These are phyloP conservation scores for Colletotrichum sp. DNA, from an alignment of 2,329 filamentous ascomycete species.

Conservation along the genomic window DNA sequence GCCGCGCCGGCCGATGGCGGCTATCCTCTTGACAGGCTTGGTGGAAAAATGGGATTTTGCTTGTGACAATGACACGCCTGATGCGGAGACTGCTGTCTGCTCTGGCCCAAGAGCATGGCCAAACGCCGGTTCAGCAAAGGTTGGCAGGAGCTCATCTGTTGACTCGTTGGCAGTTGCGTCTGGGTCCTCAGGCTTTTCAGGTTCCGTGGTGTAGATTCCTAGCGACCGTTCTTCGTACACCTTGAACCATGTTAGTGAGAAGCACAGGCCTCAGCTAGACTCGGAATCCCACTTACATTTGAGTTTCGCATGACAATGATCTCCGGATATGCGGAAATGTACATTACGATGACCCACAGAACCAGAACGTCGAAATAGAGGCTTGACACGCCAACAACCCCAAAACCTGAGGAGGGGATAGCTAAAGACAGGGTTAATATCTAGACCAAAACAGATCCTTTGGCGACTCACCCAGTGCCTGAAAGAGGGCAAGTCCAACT, in stretches of 20 bases:
- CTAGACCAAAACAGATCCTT: not conserved
- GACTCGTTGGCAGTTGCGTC: slow-evolving; percentile 30
- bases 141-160: slow-evolving; percentile 25
- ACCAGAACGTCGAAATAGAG: slow-evolving; percentile 63
- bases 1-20: slow-evolving; percentile 26
- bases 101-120: not conserved
- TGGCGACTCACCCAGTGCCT: slow-evolving; percentile 54
- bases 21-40: slow-evolving; percentile 38
- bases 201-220: slow-evolving; percentile 58
- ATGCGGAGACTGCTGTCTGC: not conserved
- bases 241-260: slow-evolving; percentile 40
- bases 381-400: slow-evolving; percentile 64
- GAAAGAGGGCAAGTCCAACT: slow-evolving; percentile 69
- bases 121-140: not conserved
- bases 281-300: not conserved
- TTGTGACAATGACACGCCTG: slow-evolving; percentile 22
- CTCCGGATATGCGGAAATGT: slow-evolving; percentile 67
- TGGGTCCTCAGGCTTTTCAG: slow-evolving; percentile 25
- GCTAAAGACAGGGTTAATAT: slow-evolving; percentile 36
- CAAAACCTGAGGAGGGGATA: slow-evolving; percentile 69
- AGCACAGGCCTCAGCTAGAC: not conserved
- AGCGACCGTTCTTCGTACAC: slow-evolving; percentile 74
- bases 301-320: slow-evolving; percentile 70
- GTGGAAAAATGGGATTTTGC: slow-evolving; percentile 46
- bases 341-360: slow-evolving; percentile 69